Conservation (phyloP, 805 yeast species). For the Osmozyma mogii region DNA sequence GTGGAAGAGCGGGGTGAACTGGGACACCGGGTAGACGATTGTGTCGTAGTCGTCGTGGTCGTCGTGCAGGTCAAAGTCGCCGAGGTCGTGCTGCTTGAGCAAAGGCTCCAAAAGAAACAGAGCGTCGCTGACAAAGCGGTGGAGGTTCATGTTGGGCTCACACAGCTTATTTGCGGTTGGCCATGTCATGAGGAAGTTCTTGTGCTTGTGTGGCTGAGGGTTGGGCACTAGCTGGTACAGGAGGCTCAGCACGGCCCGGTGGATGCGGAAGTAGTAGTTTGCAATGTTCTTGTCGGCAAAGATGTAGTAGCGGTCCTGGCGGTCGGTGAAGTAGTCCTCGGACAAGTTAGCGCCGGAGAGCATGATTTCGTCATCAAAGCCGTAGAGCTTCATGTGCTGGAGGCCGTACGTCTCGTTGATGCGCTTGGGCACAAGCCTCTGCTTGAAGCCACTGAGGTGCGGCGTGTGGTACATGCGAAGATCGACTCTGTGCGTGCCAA, state of each 20-base stretch:
- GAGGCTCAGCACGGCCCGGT: constrained; percentile 54
- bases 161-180: constrained; percentile 57
- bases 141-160: constrained; percentile 55
- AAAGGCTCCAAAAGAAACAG: constrained; percentile 52
- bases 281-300: constrained; percentile 53
- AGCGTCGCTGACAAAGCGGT: constrained; percentile 47
- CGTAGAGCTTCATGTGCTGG: constrained; percentile 96
- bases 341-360: constrained; percentile 90
- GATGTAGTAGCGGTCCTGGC: constrained; percentile 87
- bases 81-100: constrained; percentile 36
- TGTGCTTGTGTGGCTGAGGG: constrained; percentile 22
- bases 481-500: constrained; percentile 63
- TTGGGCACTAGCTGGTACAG: constrained; percentile 57
- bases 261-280: constrained; percentile 69
- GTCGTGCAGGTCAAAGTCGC: constrained; percentile 23
- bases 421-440: constrained; percentile 65
- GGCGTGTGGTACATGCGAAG: constrained; percentile 89
- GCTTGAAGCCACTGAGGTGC: constrained; percentile 59
- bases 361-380: constrained; percentile 84
- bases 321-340: constrained; percentile 82
- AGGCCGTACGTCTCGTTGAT: constrained; percentile 88
- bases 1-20: constrained; percentile 72
- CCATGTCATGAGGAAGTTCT: constrained; percentile 62
- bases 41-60: constrained; percentile 42
- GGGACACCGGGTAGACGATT: constrained; percentile 82